Evolutionary conservation across 139 green algal genomes (phyloP).

Genomic region (Coelastrella sp.): DNA sequence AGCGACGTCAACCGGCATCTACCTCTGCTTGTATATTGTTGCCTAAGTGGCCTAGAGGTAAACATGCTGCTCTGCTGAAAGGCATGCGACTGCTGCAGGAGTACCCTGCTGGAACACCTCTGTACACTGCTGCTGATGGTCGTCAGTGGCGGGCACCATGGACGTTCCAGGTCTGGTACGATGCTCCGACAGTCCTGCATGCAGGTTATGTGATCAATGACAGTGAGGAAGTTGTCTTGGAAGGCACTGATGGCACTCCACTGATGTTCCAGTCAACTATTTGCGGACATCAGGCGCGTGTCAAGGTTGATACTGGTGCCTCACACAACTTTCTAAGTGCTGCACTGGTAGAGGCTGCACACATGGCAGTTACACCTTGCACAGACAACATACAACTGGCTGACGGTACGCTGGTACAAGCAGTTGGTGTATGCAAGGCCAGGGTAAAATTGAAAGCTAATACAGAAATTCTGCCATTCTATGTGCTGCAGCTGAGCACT

Average conservation of each 20-base stretch:
- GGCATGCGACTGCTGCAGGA: background rate
- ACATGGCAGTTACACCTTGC: background rate
- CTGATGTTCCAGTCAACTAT: background rate
- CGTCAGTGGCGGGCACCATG: background rate
- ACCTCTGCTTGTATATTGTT: background rate
- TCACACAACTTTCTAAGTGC: background rate
- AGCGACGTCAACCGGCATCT: background rate
- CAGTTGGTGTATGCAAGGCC: background rate
- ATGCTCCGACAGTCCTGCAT: background rate
- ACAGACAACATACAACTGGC: background rate
- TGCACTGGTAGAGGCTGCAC: background rate
- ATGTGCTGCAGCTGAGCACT: background rate
- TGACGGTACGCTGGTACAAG: background rate
- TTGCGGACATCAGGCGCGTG: background rate
- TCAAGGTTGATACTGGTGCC: background rate
- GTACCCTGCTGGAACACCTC: background rate
- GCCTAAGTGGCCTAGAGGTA: background rate
- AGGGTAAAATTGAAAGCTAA: background rate
- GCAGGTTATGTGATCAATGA: background rate
- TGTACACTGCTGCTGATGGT: slow-evolving; percentile 4
- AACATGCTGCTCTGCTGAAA: slow-evolving; percentile 12
- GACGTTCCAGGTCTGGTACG: background rate
- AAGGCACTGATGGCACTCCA: background rate
- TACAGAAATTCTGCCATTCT: background rate
- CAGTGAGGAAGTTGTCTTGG: background rate